A percentile compares a stretch with the other conserved stretches of the same genome.
These are phyloP conservation scores for Zygosaccharomyces rouxii DNA, from an alignment of 805 yeast genomes.

Conservation along the genomic window DNA sequence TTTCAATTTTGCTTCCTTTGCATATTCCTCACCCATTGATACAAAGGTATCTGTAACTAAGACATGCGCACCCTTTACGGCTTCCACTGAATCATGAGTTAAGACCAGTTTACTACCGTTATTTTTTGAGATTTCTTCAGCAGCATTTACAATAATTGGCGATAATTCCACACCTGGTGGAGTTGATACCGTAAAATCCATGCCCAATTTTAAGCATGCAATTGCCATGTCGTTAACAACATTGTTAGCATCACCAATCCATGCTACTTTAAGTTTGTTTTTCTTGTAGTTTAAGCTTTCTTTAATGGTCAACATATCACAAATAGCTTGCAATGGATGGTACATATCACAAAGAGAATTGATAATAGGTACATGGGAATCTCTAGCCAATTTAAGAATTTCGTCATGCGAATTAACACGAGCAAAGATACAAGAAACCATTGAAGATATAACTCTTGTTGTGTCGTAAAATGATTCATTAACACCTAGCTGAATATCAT, in stretches of 20 bases:
- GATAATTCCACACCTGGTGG: constrained; percentile 72
- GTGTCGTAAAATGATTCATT: constrained; percentile 90
- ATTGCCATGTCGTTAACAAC: constrained; percentile 90
- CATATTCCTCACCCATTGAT: constrained; percentile 95
- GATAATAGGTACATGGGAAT: constrained; percentile 85
- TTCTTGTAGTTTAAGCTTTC: constrained; percentile 61
- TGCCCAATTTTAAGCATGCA: constrained; percentile 81
- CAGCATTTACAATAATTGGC: constrained; percentile 47
- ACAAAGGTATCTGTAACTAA: constrained; percentile 95
- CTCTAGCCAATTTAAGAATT: constrained; percentile 68
- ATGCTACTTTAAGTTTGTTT: constrained; percentile 66
- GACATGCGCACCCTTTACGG: constrained; percentile 70
- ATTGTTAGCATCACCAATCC: constrained; percentile 97
- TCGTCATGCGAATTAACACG: constrained; percentile 85
- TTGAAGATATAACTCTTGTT: constrained; percentile 82
- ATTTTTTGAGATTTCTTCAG: constrained; percentile 47
- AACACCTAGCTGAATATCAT: constrained; percentile 94
- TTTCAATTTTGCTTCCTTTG: constrained; percentile 62
- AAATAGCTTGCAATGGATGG: constrained; percentile 94
- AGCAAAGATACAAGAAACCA: constrained; percentile 97
- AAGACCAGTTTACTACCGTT: constrained; percentile 51
- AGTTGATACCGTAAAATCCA: constrained; percentile 76
- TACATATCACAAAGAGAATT: constrained; percentile 89
- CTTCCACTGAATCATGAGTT: constrained; percentile 69
- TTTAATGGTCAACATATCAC: constrained; percentile 82